These are phyloP conservation scores for Helianthus annuus DNA, from an alignment of 129 eudicot species.

Conservation along the genomic window DNA sequence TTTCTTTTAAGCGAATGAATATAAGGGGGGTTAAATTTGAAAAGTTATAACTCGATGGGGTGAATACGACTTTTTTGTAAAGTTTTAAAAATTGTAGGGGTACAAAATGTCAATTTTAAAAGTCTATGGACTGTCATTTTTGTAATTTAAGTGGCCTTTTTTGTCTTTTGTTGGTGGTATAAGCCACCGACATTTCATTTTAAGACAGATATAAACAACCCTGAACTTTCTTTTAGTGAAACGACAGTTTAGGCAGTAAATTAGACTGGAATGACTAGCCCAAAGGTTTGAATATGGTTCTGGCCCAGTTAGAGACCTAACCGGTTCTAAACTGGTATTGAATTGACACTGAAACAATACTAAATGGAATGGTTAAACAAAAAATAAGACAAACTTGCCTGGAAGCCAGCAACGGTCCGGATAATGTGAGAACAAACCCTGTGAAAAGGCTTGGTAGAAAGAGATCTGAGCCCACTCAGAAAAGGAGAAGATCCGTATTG, in stretches of 20 bases:
- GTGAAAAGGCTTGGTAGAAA: conserved; percentile 92
- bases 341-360: not conserved
- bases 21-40: no score
- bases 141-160: no score
- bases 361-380: not conserved
- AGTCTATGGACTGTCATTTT: no score
- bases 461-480: conserved; percentile 82
- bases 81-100: no score
- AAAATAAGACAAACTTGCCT: conserved; percentile 38
- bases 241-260: not conserved
- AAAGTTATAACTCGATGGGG: no score
- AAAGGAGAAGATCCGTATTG: conserved; percentile 97
- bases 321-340: not conserved
- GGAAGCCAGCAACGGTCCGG: conserved; percentile 92
- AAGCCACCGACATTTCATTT: no score
- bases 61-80: no score
- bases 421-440: conserved; percentile 96
- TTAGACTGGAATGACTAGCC: no score
- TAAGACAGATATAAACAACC: no score
- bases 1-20: no score
- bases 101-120: no score
- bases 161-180: no score
- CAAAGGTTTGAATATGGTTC: not conserved
- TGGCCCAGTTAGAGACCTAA: not conserved
- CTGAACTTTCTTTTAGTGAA: not conserved